Percentiles rank a stretch among this genome's conserved stretches.
Conservation (phyloP, 1,139 yeast species). For the Suhomyces maxii region DNA sequence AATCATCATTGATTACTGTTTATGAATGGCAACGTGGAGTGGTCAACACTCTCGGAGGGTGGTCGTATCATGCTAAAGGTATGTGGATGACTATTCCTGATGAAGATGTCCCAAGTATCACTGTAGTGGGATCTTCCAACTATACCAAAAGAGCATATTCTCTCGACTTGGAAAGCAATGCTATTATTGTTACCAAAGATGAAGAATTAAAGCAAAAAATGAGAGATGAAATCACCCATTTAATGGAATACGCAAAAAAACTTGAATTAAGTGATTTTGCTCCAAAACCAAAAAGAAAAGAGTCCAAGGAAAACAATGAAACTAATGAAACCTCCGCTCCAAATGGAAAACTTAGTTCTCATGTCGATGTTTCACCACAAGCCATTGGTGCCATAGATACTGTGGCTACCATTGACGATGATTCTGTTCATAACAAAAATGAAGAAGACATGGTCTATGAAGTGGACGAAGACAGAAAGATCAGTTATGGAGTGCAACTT, state of each 20-base stretch:
- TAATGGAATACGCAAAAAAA: constrained; percentile 52
- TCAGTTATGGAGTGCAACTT: constrained; percentile 58
- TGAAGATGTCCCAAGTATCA: constrained; percentile 61
- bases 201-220: constrained; percentile 55
- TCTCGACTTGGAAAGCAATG: constrained; percentile 86
- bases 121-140: constrained; percentile 90
- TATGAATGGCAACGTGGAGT: constrained; percentile 87
- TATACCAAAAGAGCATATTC: constrained; percentile 89
- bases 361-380: constrained; percentile 12
- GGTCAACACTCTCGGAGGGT: constrained; percentile 79
- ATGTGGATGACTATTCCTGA: constrained; percentile 75
- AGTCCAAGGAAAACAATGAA: background rate
- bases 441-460: constrained; percentile 25
- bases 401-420: constrained; percentile 11
- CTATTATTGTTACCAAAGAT: constrained; percentile 72
- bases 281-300: constrained; percentile 24
- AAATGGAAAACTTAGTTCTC: constrained; percentile 1
- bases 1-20: constrained; percentile 50
- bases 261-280: constrained; percentile 61
- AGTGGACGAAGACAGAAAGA: constrained; percentile 56
- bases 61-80: constrained; percentile 99
- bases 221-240: constrained; percentile 62
- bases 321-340: background rate
- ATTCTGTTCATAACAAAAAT: constrained; percentile 5
- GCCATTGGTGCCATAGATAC: constrained; percentile 16